phyloP scores from a whole-genome alignment of 202 grass and related monocot species.

The Dendrocalamus latiflorus region DNA sequence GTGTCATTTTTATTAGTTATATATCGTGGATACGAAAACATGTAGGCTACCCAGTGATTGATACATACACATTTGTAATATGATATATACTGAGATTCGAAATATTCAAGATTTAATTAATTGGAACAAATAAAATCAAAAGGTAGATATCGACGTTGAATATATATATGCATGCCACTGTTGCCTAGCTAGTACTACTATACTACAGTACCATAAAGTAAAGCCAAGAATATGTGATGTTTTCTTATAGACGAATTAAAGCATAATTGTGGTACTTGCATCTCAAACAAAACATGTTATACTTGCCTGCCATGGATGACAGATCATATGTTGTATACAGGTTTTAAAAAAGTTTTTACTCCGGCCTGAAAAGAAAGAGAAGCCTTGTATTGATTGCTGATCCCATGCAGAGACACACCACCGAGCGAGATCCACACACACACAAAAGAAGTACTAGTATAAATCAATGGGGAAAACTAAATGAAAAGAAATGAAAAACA shows the following conservation, averaged over 20 bases:
- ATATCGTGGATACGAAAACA: background rate
- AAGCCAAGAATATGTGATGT: background rate
- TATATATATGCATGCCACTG: background rate
- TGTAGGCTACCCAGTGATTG: background rate
- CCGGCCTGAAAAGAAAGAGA: background rate
- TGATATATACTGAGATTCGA: background rate
- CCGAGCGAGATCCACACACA: slow-evolving; percentile 18
- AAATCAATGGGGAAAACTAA: slow-evolving; percentile 30
- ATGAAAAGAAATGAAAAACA: slow-evolving; percentile 22
- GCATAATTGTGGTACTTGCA: background rate
- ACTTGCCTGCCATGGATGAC: background rate
- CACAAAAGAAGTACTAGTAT: slow-evolving; percentile 23
- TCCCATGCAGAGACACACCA: slow-evolving; percentile 23
- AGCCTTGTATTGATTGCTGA: slow-evolving; percentile 31
- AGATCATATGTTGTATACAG: no score
- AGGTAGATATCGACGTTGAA: background rate
- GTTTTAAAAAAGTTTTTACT: background rate
- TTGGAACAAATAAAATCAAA: background rate
- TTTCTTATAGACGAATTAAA: background rate
- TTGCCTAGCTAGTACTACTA: background rate
- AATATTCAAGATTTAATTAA: background rate
- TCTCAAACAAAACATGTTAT: background rate
- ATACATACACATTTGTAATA: background rate
- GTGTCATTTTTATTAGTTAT: no score
- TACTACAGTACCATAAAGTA: no score